Percentiles rank a stretch among this genome's conserved stretches.
Conservation (phyloP, 2,329 filamentous ascomycete species). For the Helicocarpus griseus region DNA sequence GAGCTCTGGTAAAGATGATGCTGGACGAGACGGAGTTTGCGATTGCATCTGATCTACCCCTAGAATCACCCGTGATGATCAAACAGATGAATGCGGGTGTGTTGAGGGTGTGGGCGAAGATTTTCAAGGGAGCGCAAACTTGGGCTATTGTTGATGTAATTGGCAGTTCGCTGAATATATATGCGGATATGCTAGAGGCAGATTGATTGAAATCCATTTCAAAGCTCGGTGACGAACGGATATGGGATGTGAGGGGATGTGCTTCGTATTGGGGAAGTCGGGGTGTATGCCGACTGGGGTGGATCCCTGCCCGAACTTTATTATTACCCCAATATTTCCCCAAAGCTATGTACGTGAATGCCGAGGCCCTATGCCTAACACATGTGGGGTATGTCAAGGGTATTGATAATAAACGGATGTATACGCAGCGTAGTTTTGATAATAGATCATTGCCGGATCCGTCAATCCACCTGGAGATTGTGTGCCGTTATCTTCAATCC, state of each 20-base stretch:
- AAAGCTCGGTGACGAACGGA: too few species aligned
- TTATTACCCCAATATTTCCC: background rate
- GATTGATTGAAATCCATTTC: constrained; percentile 5
- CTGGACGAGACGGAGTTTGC: constrained; percentile 21
- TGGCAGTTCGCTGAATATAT: constrained; percentile 29
- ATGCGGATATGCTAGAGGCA: constrained; percentile 30
- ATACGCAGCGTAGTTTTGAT: too few species aligned
- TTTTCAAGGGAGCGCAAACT: constrained; percentile 33
- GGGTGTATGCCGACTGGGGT: background rate
- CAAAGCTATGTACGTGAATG: background rate
- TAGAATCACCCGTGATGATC: constrained; percentile 21
- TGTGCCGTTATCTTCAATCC: too few species aligned
- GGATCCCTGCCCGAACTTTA: background rate
- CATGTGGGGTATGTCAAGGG: too few species aligned
- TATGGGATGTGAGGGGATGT: too few species aligned
- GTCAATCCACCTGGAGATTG: too few species aligned
- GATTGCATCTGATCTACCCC: background rate
- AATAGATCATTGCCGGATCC: too few species aligned
- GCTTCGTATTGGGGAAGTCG: background rate
- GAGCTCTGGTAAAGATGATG: constrained; percentile 30
- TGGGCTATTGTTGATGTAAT: constrained; percentile 37
- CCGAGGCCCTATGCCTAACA: too few species aligned
- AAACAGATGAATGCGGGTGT: constrained; percentile 32
- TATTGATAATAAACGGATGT: too few species aligned
- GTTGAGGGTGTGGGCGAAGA: constrained; percentile 32